A percentile compares a stretch with the other conserved stretches of the same genome.
Conservation (phyloP, 495 filamentous ascomycete genomes). For the Daldinia vernicosa region DNA sequence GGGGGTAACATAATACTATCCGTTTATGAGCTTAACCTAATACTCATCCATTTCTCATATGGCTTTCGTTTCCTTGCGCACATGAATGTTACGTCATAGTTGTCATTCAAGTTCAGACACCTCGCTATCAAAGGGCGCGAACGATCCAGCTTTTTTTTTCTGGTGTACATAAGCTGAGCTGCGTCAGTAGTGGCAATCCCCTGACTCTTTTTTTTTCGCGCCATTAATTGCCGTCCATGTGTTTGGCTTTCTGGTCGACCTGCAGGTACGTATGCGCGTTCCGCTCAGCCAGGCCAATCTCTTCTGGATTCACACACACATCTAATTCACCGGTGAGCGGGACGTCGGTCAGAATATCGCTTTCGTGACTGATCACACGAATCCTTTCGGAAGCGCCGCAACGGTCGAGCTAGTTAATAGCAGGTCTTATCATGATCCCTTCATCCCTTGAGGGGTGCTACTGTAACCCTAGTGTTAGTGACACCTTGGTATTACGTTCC, state of each 20-base stretch:
- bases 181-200: constrained; percentile 32
- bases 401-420: constrained; percentile 33
- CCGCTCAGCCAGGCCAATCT: constrained; percentile 36
- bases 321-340: constrained; percentile 38
- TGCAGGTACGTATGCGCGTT: constrained; percentile 38
- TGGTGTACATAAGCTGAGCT: constrained; percentile 29
- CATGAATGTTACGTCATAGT: not conserved
- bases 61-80: constrained; percentile 6
- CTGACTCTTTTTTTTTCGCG: constrained; percentile 23
- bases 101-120: not conserved
- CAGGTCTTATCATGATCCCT: constrained; percentile 24
- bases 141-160: constrained; percentile 7
- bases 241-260: constrained; percentile 29
- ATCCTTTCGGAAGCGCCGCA: constrained; percentile 35
- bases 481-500: constrained; percentile 18
- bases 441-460: constrained; percentile 10
- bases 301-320: constrained; percentile 32
- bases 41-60: not conserved
- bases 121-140: not conserved
- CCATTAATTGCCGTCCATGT: constrained; percentile 40
- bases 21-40: not conserved
- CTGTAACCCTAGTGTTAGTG: constrained; percentile 32
- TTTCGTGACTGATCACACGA: constrained; percentile 39
- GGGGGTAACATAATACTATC: constrained; percentile 20
- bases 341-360: constrained; percentile 27